Evolutionary conservation across 805 yeast species (phyloP), one percentile per base, ranked within the genome.

Genomic region (Pichia membranifaciens): DNA sequence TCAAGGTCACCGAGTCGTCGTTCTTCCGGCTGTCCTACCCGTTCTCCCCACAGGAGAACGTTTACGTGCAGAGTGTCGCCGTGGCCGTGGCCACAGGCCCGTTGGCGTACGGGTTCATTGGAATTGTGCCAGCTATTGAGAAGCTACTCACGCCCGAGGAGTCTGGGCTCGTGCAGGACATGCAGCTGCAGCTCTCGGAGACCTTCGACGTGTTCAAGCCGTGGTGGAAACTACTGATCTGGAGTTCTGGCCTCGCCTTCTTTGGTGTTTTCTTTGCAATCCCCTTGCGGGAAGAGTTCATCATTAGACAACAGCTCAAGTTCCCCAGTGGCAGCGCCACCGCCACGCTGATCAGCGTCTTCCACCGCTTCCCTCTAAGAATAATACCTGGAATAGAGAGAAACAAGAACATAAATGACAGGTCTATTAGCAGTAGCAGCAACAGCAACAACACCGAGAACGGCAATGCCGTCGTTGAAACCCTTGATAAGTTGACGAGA

Each of bases 1-100:
- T 90, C 70, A 87, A 82, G 56, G 67, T 37, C n/a, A 20, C 79
- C 4, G 56, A 83, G 2, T 70, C 72, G 21, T 43, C 54, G 1
- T 43, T 17, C 16, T 12, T 29, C 4, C 47, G 53, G 4, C 46
- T 73, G 12, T 53, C 56, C 6, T 65, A 64, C 33, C 81, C 81
- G 0, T 79, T 80, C 58, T 78, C 93, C 0, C 96, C 88, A 53
- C 96, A 87, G n/a, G 98, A 93, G 60, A 91, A 89, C 58, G 98
- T 91, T 5, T 87, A 79, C 60, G 83, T 87, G 0, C 96, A 88
- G 61, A 87, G 96, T 63, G 79, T 91, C 28, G 88, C 98, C 0
- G 97, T 93, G 5, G 97, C 98, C 0, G 95, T 87, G 1, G 99
- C 99, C 1, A 93, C 99, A 0, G 98, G 98, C 0, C 99, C 99